Evolutionary conservation across 345 rosid species (phyloP).

Genomic region (Arabis alpina): DNA sequence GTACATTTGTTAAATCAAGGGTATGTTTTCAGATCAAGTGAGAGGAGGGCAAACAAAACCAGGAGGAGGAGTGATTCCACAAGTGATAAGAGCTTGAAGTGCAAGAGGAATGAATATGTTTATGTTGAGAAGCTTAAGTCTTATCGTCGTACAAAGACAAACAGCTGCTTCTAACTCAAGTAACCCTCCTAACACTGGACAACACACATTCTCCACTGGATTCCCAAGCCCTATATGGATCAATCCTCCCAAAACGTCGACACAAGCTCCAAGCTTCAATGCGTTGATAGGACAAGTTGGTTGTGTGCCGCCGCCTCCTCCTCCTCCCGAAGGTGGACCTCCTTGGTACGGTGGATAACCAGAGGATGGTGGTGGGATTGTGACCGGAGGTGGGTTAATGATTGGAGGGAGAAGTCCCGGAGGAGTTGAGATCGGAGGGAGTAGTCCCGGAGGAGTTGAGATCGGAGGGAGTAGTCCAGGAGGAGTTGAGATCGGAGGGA

Average conservation of each 20-base stretch:
- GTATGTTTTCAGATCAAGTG: constrained; percentile 20
- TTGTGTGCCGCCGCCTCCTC: constrained; percentile 52
- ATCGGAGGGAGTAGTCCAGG: constrained; percentile 46
- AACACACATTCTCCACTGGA: constrained; percentile 70
- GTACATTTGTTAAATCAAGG: constrained; percentile 6
- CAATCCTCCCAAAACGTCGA: constrained; percentile 69
- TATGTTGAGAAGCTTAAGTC: constrained; percentile 71
- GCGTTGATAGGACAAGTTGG: constrained; percentile 69
- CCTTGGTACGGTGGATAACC: constrained; percentile 52
- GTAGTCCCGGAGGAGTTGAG: constrained; percentile 23
- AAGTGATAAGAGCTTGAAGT: constrained; percentile 71
- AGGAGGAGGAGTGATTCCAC: constrained; percentile 78
- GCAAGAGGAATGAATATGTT: constrained; percentile 72
- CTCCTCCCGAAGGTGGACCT: constrained; percentile 52
- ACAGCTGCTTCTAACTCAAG: constrained; percentile 74
- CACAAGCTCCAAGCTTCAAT: constrained; percentile 70
- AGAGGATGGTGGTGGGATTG: constrained; percentile 56
- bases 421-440: constrained; percentile 42
- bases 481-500: constrained; percentile 36
- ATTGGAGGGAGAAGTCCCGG: constrained; percentile 51
- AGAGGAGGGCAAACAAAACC: constrained; percentile 71
- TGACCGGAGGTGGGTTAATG: constrained; percentile 46
- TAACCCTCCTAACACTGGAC: constrained; percentile 70
- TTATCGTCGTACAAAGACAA: constrained; percentile 78
- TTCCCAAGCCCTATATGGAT: constrained; percentile 74